Conservation (phyloP, 352 stramenopile species). For the Pythium scleroteichum region DNA sequence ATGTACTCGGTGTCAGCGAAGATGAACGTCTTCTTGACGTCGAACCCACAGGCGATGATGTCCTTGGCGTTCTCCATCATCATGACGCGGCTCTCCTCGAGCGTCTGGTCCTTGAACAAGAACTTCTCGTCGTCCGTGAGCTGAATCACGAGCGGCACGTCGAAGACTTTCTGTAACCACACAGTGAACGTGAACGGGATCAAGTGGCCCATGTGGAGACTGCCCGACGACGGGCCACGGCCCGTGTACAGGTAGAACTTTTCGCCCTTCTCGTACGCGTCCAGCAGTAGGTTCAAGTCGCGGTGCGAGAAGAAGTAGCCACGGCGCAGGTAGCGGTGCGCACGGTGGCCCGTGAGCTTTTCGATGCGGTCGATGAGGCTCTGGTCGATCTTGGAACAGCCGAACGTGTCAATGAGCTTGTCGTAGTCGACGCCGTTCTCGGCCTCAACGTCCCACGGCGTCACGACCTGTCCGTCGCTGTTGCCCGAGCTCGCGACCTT, state of each 20-base stretch:
- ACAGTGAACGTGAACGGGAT: constrained; percentile 99
- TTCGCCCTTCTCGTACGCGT: constrained; percentile 94
- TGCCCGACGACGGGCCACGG: constrained; percentile 95
- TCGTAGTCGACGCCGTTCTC: constrained; percentile 98
- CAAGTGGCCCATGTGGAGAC: constrained; percentile 99
- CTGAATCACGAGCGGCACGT: constrained; percentile 99
- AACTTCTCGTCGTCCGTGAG: constrained; percentile 99
- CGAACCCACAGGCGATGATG: constrained; percentile 98
- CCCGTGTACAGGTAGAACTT: constrained; percentile 99
- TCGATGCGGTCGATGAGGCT: constrained; percentile 95
- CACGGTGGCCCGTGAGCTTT: constrained; percentile 91
- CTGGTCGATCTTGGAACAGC: constrained; percentile 93
- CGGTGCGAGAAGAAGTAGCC: constrained; percentile 99
- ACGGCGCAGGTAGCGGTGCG: constrained; percentile 97
- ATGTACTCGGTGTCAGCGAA: constrained; percentile 99
- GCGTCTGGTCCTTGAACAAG: constrained; percentile 97
- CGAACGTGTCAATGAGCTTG: constrained; percentile 99
- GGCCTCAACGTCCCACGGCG: constrained; percentile 93
- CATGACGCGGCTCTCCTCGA: constrained; percentile 90
- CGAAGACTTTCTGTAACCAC: constrained; percentile 98
- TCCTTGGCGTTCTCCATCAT: constrained; percentile 99
- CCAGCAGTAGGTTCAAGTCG: constrained; percentile 95
- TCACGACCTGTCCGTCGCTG: constrained; percentile 81
- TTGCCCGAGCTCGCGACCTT: constrained; percentile 55
- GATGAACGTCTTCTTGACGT: constrained; percentile 99